Conservation (phyloP, 2,329 filamentous ascomycete genomes). For the Aspergillus sergii region DNA sequence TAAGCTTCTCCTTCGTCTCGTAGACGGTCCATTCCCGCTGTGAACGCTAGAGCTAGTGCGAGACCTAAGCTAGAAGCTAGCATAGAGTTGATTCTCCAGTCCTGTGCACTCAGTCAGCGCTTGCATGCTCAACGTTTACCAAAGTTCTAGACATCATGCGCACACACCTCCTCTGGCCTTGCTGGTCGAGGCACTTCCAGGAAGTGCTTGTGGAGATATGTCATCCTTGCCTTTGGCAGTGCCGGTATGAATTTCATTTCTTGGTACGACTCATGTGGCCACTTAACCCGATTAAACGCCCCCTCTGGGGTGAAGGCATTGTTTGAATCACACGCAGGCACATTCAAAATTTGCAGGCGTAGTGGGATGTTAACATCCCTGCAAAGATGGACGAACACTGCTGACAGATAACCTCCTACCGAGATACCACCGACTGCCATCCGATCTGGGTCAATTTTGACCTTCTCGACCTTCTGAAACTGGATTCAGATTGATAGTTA, state of each 20-base stretch:
- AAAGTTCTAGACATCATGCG: neutral
- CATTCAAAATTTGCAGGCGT: conserved; percentile 39
- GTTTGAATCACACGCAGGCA: conserved; percentile 42
- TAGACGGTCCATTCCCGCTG: conserved; percentile 46
- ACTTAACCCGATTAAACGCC: conserved; percentile 36
- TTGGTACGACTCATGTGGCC: conserved; percentile 43
- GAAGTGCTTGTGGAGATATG: conserved; percentile 43
- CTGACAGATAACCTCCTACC: conserved; percentile 44
- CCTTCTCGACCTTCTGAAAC: conserved; percentile 31
- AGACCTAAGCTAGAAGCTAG: conserved; percentile 37
- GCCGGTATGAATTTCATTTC: conserved; percentile 41
- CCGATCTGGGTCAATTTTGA: conserved; percentile 37
- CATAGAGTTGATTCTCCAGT: conserved; percentile 49
- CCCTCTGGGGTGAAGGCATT: conserved; percentile 39
- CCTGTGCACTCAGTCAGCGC: conserved; percentile 21
- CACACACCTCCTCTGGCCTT: conserved; percentile 37
- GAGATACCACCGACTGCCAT: conserved; percentile 44
- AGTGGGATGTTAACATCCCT: conserved; percentile 40
- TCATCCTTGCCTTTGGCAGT: conserved; percentile 41
- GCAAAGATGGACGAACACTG: conserved; percentile 42
- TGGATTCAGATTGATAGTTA: conserved; percentile 29
- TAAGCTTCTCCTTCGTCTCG: conserved; percentile 46
- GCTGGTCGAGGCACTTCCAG: conserved; percentile 41
- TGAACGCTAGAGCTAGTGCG: conserved; percentile 43
- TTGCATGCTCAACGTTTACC: neutral